Base-by-base conservation (phyloP, 371 early-diverging fungal genomes). In the Rhizopus arrhizus region DNA sequence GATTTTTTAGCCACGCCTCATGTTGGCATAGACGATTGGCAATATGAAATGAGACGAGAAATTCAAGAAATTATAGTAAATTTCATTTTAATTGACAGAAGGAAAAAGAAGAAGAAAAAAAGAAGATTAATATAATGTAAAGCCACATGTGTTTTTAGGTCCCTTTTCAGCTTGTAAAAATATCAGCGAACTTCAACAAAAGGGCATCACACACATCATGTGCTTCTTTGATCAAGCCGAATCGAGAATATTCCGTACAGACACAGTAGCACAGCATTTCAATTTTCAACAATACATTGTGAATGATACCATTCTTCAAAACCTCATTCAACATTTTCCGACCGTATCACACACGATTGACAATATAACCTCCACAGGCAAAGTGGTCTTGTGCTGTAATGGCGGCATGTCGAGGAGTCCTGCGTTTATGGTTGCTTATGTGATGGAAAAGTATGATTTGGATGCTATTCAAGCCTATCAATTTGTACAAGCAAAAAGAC, bases 351-450 rank as follows among this genome's bases (percentile, higher is more conserved):
- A 70, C 42, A 85, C 84, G 51, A 85, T 94, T 54, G 70, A 80
- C 16, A 55, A 74, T 28, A 85, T 87, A 0, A 34, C 90, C 4
- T 43, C 54, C 7, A 53, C 66, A 11, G 77, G 78, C 6, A 85
- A 80, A 35, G 88, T 93, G 0, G 72, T 95, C 2, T 89, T 93
- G 29, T 92, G 91, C 55, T 94, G 95, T 69, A 92, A 88, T 70
- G 91, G 89, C 16, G 95, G 95, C 5, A 88, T 95, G 65, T 90
- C 91, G 0, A 81, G 94, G 55, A 87, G 89, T 45, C 92, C 95
- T 3, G 82, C 90, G n/a, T 90, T 95, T 73, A 91, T 93, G 0
- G 85, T 93, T 32, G 95, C 94, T 4, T 95, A 92, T 69, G 66
- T 92, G 48, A 95, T 95, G 92, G 90, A 89, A 58, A 74, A 77